phyloP scores from a whole-genome alignment of 1,284 basidiomycete genomes.

The Termitomyces sp. region DNA sequence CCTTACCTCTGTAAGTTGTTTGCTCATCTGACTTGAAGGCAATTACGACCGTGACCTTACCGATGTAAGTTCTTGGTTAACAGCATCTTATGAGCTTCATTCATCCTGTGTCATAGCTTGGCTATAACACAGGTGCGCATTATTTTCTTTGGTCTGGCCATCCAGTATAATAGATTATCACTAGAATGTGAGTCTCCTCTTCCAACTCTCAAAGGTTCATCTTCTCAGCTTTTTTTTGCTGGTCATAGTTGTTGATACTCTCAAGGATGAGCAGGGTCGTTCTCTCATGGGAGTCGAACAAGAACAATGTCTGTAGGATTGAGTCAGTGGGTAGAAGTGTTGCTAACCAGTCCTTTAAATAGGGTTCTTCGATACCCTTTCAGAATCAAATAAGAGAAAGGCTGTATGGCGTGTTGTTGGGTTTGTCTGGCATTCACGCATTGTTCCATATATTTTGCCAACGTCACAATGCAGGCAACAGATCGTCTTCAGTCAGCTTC shows the following conservation, averaged over 20 bases:
- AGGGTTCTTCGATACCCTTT: background rate
- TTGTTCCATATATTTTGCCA: background rate
- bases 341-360: background rate
- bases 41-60: background rate
- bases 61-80: background rate
- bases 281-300: background rate
- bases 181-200: background rate
- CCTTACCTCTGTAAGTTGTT: background rate
- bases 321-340: background rate
- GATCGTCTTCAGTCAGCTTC: conserved; percentile 1
- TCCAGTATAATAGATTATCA: background rate
- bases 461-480: background rate
- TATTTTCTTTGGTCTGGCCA: background rate
- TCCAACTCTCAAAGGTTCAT: background rate
- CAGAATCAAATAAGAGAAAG: background rate
- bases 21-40: background rate
- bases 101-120: background rate
- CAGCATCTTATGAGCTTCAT: background rate
- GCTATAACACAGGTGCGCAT: background rate
- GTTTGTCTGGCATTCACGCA: background rate
- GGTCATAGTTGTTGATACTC: background rate
- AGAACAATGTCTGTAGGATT: background rate
- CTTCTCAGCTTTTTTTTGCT: background rate
- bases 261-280: background rate
- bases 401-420: conserved; percentile 1